phyloP scores from a whole-genome alignment of 2,329 filamentous ascomycete species.

The Cordyceps pruinosa region DNA sequence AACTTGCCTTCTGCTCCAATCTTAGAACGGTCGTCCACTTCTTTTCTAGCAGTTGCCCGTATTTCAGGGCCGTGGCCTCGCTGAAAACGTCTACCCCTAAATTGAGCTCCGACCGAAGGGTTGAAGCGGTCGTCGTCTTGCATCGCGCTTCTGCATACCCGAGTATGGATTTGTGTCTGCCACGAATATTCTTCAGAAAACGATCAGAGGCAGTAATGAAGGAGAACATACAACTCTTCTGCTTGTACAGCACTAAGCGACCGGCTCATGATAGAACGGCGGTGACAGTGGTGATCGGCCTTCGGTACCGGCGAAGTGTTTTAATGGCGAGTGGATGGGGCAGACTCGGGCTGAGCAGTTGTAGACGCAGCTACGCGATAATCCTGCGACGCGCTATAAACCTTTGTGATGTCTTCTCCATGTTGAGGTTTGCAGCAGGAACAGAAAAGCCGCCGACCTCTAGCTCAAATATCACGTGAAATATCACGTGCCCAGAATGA shows the following conservation, averaged over 20 bases:
- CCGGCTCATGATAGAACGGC: slow-evolving; percentile 52
- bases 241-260: slow-evolving; percentile 73
- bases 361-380: no score
- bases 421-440: no score
- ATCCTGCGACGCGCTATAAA: no score
- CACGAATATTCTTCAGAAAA: slow-evolving; percentile 1
- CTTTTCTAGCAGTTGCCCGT: slow-evolving; percentile 89
- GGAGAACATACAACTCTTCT: slow-evolving; percentile 69
- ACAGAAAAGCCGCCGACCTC: no score
- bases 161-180: slow-evolving; percentile 85
- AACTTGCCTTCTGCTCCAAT: slow-evolving; percentile 80
- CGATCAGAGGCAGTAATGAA: not conserved
- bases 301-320: no score
- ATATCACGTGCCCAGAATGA: no score
- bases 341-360: no score
- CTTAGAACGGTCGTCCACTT: slow-evolving; percentile 96
- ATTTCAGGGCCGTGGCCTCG: slow-evolving; percentile 78
- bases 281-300: no score
- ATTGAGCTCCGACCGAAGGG: slow-evolving; percentile 67
- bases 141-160: slow-evolving; percentile 75
- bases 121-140: slow-evolving; percentile 60
- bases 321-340: no score
- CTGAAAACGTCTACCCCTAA: slow-evolving; percentile 67
- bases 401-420: no score
- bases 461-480: no score